These are phyloP conservation scores for Sclerotinia trifoliorum DNA, from an alignment of 2,329 filamentous ascomycete species.

Conservation along the genomic window DNA sequence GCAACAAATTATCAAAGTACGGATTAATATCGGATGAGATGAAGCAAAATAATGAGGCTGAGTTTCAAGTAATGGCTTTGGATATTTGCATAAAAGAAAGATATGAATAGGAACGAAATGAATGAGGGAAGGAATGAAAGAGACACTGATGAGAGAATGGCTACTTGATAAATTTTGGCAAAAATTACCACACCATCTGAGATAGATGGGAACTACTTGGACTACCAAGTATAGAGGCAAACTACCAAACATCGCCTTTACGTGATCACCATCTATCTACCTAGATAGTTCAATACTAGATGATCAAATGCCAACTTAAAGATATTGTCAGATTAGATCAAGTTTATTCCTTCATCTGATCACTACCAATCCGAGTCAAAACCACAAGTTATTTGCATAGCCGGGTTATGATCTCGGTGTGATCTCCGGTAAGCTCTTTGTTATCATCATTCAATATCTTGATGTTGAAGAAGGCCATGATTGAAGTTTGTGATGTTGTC, in stretches of 20 bases:
- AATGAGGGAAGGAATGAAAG: neutral
- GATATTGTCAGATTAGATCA: slow-evolving; percentile 27
- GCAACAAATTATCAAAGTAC: slow-evolving; percentile 7
- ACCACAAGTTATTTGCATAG: slow-evolving; percentile 22
- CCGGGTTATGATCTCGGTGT: slow-evolving; percentile 26
- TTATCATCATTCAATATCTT: slow-evolving; percentile 29
- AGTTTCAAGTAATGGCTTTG: neutral
- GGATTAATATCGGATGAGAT: slow-evolving; percentile 14
- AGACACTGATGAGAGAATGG: neutral
- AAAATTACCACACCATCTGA: neutral
- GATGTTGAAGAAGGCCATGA: neutral
- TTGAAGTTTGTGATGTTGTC: neutral
- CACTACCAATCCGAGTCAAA: slow-evolving; percentile 22
- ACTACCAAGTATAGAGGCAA: neutral
- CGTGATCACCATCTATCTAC: neutral
- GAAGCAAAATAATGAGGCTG: neutral
- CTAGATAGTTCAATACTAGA: neutral
- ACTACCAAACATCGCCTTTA: neutral
- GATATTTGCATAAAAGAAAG: neutral
- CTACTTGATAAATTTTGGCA: neutral
- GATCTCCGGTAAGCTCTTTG: slow-evolving; percentile 30
- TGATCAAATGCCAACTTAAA: neutral
- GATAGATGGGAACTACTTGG: neutral
- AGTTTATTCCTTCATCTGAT: slow-evolving; percentile 23
- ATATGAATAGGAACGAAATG: neutral